These are phyloP conservation scores for Candida ascalaphidarum DNA, from an alignment of 805 yeast genomes.

Conservation along the genomic window DNA sequence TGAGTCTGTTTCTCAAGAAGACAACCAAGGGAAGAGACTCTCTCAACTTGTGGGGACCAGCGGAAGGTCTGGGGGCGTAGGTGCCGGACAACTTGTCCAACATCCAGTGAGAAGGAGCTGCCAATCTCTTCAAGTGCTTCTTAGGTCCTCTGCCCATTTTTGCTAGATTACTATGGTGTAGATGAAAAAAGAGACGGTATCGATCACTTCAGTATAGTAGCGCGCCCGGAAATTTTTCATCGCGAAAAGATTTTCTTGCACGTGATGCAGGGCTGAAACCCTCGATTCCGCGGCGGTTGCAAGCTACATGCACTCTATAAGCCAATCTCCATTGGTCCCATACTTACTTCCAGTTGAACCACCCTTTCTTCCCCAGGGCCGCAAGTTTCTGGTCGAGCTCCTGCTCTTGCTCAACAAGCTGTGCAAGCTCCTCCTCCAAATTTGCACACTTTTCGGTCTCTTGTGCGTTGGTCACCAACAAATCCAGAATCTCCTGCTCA, in stretches of 20 bases:
- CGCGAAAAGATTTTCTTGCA: too few relatives aligned
- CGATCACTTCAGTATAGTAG: too few relatives aligned
- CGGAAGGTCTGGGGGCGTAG: slow-evolving; percentile 27
- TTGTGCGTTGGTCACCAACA: slow-evolving; percentile 26
- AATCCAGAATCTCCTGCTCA: slow-evolving; percentile 26
- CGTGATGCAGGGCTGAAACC: too few relatives aligned
- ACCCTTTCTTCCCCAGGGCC: slow-evolving; percentile 11
- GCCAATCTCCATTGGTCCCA: too few relatives aligned
- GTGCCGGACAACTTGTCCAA: slow-evolving; percentile 29
- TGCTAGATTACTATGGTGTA: too few relatives aligned
- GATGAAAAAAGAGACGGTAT: too few relatives aligned
- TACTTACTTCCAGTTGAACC: slow-evolving; percentile 12
- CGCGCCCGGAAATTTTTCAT: too few relatives aligned
- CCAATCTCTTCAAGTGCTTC: slow-evolving; percentile 29
- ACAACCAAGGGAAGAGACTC: slow-evolving; percentile 24
- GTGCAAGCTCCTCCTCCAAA: slow-evolving; percentile 27
- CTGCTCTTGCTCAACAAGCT: slow-evolving; percentile 17
- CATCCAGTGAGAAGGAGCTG: slow-evolving; percentile 31
- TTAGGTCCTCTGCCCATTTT: slow-evolving; percentile 74
- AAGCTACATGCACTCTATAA: too few relatives aligned
- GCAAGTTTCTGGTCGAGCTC: slow-evolving; percentile 14
- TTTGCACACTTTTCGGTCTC: slow-evolving; percentile 30
- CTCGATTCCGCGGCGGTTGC: too few relatives aligned
- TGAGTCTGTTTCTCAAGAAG: slow-evolving; percentile 25
- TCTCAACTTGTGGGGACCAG: slow-evolving; percentile 28